phyloP scores from a whole-genome alignment of 805 yeast species.

The Candida silvatica region DNA sequence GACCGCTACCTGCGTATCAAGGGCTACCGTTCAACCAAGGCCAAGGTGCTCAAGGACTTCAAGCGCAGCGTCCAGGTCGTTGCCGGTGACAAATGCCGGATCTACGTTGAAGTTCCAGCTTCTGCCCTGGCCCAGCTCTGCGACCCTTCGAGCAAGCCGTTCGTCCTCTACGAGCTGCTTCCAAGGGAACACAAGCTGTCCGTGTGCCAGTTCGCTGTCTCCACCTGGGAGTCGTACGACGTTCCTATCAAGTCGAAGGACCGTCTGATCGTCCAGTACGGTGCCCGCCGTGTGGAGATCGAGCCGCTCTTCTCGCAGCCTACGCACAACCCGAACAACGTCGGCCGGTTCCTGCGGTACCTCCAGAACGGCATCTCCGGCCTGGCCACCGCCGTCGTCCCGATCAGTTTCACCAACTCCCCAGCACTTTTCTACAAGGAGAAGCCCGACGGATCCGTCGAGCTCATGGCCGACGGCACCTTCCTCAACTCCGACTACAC shows the following conservation, averaged over 20 bases:
- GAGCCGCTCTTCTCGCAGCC: conserved; percentile 79
- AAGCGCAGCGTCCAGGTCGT: conserved; percentile 34
- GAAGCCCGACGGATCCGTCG: conserved; percentile 27
- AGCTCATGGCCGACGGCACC: conserved; percentile 81
- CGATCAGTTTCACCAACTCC: conserved; percentile 72
- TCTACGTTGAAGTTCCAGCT: conserved; percentile 53
- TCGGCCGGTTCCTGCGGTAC: conserved; percentile 78
- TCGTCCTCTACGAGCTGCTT: conserved; percentile 65
- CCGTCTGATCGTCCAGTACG: conserved; percentile 78
- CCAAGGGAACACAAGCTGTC: conserved; percentile 83
- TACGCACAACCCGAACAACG: conserved; percentile 71
- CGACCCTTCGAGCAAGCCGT: conserved; percentile 38
- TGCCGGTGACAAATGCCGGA: conserved; percentile 58
- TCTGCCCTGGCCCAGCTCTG: conserved; percentile 33
- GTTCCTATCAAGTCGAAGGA: conserved; percentile 82
- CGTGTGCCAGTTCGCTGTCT: conserved; percentile 71
- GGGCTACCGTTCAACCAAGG: conserved; percentile 70
- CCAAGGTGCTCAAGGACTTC: conserved; percentile 56
- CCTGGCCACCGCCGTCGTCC: conserved; percentile 83
- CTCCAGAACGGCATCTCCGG: conserved; percentile 68
- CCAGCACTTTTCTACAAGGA: conserved; percentile 80
- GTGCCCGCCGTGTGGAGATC: conserved; percentile 79
- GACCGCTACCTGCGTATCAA: conserved; percentile 61
- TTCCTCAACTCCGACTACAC: conserved; percentile 80
- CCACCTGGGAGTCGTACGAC: conserved; percentile 85